Conservation (phyloP, 768 basidiomycete species). For the Auricularia heimuer region DNA sequence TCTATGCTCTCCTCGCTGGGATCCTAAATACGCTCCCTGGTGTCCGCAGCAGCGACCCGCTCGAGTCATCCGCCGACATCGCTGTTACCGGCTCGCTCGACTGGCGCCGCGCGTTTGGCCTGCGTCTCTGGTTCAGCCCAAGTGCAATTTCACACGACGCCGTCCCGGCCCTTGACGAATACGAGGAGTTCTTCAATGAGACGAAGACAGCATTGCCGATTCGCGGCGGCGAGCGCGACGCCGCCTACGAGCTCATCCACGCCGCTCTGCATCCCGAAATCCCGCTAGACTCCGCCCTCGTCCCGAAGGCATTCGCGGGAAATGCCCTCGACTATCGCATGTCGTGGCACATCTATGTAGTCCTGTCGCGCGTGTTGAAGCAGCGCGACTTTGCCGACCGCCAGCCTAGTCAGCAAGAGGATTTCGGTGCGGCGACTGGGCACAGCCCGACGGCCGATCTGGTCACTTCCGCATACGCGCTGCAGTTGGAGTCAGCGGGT, state of each 20-base stretch:
- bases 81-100: conserved; percentile 66
- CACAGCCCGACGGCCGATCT: conserved; percentile 78
- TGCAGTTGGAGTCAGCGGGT: conserved; percentile 72
- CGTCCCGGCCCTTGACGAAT: conserved; percentile 55
- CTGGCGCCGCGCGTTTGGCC: conserved; percentile 89
- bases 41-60: conserved; percentile 33
- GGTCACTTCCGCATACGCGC: conserved; percentile 75
- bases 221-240: conserved; percentile 40
- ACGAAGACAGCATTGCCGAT: conserved; percentile 31
- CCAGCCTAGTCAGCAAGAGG: conserved; percentile 19
- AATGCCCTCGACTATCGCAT: conserved; percentile 74
- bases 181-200: conserved; percentile 23
- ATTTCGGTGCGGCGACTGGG: conserved; percentile 46
- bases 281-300: conserved; percentile 53
- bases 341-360: conserved; percentile 87
- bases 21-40: conserved; percentile 49
- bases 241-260: conserved; percentile 71
- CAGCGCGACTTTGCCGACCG: conserved; percentile 86
- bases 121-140: conserved; percentile 83
- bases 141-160: conserved; percentile 44
- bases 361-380: conserved; percentile 74
- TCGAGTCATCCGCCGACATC: conserved; percentile 46
- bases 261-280: conserved; percentile 63
- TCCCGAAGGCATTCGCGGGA: conserved; percentile 63
- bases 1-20: conserved; percentile 81